Evolutionary conservation across 2,329 filamentous ascomycete species (phyloP).

Genomic region (Clonostachys rhizophaga): DNA sequence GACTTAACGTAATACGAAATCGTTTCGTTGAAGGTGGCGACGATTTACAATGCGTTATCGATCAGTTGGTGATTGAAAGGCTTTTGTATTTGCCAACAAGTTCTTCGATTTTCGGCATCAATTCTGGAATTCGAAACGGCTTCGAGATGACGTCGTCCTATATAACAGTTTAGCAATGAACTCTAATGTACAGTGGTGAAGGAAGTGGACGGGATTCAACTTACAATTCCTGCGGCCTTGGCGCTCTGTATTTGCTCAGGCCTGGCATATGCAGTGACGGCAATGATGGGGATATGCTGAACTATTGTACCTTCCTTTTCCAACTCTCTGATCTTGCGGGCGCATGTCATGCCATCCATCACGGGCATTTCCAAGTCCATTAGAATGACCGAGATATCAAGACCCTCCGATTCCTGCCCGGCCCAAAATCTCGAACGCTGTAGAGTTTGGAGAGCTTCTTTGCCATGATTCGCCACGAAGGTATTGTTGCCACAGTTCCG

Average conservation of each 20-base stretch:
- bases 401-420: slow-evolving; percentile 36
- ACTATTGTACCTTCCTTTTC: slow-evolving; percentile 58
- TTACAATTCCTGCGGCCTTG: slow-evolving; percentile 67
- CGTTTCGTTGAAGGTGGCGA: background rate
- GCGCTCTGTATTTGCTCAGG: slow-evolving; percentile 70
- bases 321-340: slow-evolving; percentile 62
- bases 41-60: background rate
- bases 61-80: slow-evolving; percentile 11
- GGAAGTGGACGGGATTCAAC: slow-evolving; percentile 16
- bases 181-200: background rate
- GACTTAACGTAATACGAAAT: background rate
- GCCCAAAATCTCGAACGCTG: slow-evolving; percentile 52
- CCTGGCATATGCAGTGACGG: slow-evolving; percentile 78
- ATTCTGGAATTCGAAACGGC: slow-evolving; percentile 70
- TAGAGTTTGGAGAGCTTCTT: slow-evolving; percentile 55
- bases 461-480: slow-evolving; percentile 60
- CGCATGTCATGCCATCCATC: slow-evolving; percentile 76
- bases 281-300: slow-evolving; percentile 70
- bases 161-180: background rate
- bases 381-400: slow-evolving; percentile 61
- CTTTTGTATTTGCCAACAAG: slow-evolving; percentile 36
- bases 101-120: slow-evolving; percentile 63
- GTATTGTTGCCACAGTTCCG: slow-evolving; percentile 56
- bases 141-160: slow-evolving; percentile 75
- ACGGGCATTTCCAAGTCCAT: slow-evolving; percentile 85